Percentiles rank a stretch among this genome's conserved stretches.
phyloP scores from a whole-genome alignment of 805 yeast genomes.

The Saturnispora sekii region DNA sequence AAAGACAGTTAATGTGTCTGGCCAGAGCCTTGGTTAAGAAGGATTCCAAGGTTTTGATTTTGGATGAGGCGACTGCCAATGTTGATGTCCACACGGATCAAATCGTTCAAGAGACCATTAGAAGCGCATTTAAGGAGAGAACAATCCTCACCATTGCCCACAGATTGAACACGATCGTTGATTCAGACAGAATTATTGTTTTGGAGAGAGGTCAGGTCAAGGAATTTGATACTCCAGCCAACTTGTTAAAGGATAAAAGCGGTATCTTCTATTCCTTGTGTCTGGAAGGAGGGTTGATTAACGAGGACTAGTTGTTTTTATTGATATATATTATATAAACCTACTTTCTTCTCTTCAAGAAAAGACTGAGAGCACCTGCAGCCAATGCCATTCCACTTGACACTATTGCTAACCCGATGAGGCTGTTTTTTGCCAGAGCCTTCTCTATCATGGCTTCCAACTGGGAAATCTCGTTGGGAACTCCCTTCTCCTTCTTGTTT shows the following conservation, averaged over 20 bases:
- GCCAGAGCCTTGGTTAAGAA: constrained; percentile 67
- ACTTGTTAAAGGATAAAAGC: constrained; percentile 52
- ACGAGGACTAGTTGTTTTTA: constrained; percentile 8
- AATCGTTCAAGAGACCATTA: constrained; percentile 67
- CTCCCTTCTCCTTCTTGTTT: constrained; percentile 60
- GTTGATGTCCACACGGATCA: constrained; percentile 81
- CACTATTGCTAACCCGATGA: constrained; percentile 79
- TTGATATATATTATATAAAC: not conserved
- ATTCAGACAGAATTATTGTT: constrained; percentile 68
- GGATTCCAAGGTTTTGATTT: constrained; percentile 46
- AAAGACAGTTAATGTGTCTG: constrained; percentile 75
- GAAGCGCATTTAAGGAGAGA: constrained; percentile 63
- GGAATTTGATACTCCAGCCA: constrained; percentile 66
- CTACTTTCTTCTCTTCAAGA: constrained; percentile 2
- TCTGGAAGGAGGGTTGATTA: constrained; percentile 58
- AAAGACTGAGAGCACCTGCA: constrained; percentile 34
- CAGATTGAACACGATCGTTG: constrained; percentile 73
- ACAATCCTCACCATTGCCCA: constrained; percentile 82
- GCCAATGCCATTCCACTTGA: constrained; percentile 83
- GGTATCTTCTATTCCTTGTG: constrained; percentile 76
- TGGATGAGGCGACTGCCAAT: constrained; percentile 86
- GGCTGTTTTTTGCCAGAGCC: constrained; percentile 76
- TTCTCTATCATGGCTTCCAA: constrained; percentile 74
- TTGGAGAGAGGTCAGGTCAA: constrained; percentile 66
- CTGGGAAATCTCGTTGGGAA: constrained; percentile 1